phyloP scores from a whole-genome alignment of 768 basidiomycete species.

The Gelatoporia subvermispora region DNA sequence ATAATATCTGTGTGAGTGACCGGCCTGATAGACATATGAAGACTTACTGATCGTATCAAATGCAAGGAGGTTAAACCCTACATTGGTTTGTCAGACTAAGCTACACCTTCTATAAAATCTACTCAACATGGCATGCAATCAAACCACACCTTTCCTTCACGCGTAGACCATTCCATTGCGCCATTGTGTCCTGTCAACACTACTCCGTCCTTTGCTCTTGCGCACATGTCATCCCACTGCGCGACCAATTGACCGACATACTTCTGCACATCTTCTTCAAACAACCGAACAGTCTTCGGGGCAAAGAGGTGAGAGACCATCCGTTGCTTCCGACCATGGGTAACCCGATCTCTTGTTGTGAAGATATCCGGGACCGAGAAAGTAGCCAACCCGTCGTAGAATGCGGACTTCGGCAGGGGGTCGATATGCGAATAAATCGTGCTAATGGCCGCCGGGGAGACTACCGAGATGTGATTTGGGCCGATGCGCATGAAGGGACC shows the following conservation, averaged over 20 bases:
- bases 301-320: slow-evolving; percentile 74
- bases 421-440: slow-evolving; percentile 39
- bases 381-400: slow-evolving; percentile 29
- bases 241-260: slow-evolving; percentile 53
- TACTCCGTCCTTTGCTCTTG: slow-evolving; percentile 32
- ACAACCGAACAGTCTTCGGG: slow-evolving; percentile 71
- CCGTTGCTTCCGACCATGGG: slow-evolving; percentile 84
- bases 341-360: slow-evolving; percentile 63
- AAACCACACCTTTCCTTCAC: slow-evolving; percentile 56
- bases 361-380: slow-evolving; percentile 48
- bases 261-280: slow-evolving; percentile 64
- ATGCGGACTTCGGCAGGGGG: slow-evolving; percentile 35
- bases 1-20: not conserved
- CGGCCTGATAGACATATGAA: not conserved
- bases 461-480: slow-evolving; percentile 38
- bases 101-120: slow-evolving; percentile 20
- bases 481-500: slow-evolving; percentile 33
- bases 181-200: slow-evolving; percentile 45
- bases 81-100: too few species aligned
- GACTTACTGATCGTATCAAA: slow-evolving; percentile 61
- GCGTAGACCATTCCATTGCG: slow-evolving; percentile 49
- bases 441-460: slow-evolving; percentile 36
- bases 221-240: slow-evolving; percentile 70
- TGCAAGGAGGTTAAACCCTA: slow-evolving; percentile 49
- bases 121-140: slow-evolving; percentile 70